Conservation (phyloP, 306 rosid species). For the Castanopsis chinensis region DNA sequence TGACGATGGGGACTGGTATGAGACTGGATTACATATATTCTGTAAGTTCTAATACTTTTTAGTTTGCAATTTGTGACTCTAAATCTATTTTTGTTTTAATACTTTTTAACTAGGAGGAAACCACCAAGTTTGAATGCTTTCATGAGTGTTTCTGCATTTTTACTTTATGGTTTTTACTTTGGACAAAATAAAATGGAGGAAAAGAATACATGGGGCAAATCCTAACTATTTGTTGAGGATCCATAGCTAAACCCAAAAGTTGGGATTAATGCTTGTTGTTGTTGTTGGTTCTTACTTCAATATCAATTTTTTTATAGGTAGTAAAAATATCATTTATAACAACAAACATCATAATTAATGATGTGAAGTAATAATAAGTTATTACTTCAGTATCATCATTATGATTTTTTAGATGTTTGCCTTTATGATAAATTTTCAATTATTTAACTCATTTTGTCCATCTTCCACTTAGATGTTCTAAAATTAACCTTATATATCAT, state of each 20-base stretch:
- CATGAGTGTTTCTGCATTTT: background rate
- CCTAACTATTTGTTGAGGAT: too few species aligned
- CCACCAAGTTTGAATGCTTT: background rate
- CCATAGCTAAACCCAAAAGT: too few species aligned
- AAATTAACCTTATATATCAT: background rate
- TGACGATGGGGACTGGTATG: slow-evolving; percentile 95
- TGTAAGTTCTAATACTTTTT: slow-evolving; percentile 54
- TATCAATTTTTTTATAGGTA: too few species aligned
- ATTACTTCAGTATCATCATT: background rate
- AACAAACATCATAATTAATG: too few species aligned
- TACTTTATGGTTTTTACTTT: background rate
- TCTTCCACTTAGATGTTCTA: background rate
- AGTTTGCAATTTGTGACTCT: background rate
- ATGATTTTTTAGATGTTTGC: background rate
- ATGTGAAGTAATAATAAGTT: background rate
- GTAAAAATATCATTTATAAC: too few species aligned
- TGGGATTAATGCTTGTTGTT: too few species aligned
- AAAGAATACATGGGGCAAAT: too few species aligned
- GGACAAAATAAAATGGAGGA: too few species aligned
- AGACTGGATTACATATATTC: slow-evolving; percentile 95
- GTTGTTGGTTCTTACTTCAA: too few species aligned
- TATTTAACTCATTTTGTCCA: too few species aligned
- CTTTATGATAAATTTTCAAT: background rate
- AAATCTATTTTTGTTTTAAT: background rate
- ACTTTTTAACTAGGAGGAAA: background rate